These are phyloP conservation scores for Jamesozyma spencerorum DNA, from an alignment of 805 yeast species.

Conservation along the genomic window DNA sequence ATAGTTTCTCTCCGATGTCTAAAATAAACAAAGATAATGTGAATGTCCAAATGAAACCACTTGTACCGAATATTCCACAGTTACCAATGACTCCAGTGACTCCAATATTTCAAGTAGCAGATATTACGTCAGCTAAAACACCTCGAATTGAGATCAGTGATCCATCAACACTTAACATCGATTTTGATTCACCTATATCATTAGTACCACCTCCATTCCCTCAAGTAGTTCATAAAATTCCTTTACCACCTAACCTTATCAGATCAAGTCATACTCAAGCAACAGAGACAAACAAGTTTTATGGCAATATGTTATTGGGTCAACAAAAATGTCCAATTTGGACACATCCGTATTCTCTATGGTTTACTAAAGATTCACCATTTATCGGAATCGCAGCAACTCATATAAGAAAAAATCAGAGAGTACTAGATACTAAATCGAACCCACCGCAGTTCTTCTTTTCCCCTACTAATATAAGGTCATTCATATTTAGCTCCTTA, in stretches of 20 bases:
- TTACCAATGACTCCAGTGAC: neutral
- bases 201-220: slow-evolving; percentile 41
- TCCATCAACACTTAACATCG: slow-evolving; percentile 15
- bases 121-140: neutral
- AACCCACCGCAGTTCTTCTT: slow-evolving; percentile 53
- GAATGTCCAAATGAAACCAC: no score
- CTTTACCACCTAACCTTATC: slow-evolving; percentile 26
- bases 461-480: slow-evolving; percentile 57
- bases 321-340: slow-evolving; percentile 62
- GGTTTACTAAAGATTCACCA: slow-evolving; percentile 46
- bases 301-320: slow-evolving; percentile 60
- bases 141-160: neutral
- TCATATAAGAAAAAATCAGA: slow-evolving; percentile 48
- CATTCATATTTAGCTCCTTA: slow-evolving; percentile 40
- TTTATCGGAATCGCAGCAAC: slow-evolving; percentile 57
- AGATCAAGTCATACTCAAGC: slow-evolving; percentile 32
- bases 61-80: no score
- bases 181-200: slow-evolving; percentile 37
- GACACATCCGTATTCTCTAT: slow-evolving; percentile 75
- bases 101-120: neutral
- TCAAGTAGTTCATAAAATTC: slow-evolving; percentile 21
- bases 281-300: slow-evolving; percentile 69
- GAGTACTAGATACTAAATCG: slow-evolving; percentile 64
- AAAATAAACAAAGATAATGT: no score
- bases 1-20: no score